Evolutionary conservation across 2,329 filamentous ascomycete species (phyloP).

Genomic region (Trichoderma afroharzianum): DNA sequence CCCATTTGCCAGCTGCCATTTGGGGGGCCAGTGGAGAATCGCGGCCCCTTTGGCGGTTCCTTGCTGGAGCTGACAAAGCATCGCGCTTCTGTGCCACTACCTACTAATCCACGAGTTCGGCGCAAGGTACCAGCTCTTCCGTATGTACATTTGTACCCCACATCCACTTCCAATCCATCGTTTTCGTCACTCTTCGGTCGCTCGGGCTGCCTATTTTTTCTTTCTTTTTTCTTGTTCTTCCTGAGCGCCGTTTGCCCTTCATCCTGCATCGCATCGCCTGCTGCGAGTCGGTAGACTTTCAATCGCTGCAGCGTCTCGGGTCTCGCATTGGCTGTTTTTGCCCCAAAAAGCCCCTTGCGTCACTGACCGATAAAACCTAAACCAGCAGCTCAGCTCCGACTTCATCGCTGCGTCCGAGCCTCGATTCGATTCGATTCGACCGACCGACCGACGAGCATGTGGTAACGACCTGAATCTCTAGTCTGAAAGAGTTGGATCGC

Average conservation of each 20-base stretch:
- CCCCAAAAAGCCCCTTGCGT: constrained; percentile 2
- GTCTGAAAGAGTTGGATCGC: constrained; percentile 16
- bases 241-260: background rate
- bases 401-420: constrained; percentile 1
- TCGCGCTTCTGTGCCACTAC: background rate
- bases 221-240: background rate
- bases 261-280: background rate
- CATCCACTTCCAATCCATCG: background rate
- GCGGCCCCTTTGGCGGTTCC: constrained; percentile 7
- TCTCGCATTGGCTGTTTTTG: background rate
- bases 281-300: background rate
- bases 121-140: background rate
- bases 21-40: background rate
- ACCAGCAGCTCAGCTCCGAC: background rate
- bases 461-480: constrained; percentile 3
- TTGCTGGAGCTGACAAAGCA: constrained; percentile 13
- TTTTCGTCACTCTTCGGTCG: constrained; percentile 14
- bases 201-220: constrained; percentile 12
- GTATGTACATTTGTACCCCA: background rate
- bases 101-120: constrained; percentile 1
- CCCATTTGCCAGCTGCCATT: constrained; percentile 2
- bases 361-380: constrained; percentile 13
- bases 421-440: background rate
- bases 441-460: constrained; percentile 23
- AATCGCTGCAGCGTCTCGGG: background rate